Base-by-base conservation (phyloP, 2,329 filamentous ascomycete species). In the Shiraia bambusicola region DNA sequence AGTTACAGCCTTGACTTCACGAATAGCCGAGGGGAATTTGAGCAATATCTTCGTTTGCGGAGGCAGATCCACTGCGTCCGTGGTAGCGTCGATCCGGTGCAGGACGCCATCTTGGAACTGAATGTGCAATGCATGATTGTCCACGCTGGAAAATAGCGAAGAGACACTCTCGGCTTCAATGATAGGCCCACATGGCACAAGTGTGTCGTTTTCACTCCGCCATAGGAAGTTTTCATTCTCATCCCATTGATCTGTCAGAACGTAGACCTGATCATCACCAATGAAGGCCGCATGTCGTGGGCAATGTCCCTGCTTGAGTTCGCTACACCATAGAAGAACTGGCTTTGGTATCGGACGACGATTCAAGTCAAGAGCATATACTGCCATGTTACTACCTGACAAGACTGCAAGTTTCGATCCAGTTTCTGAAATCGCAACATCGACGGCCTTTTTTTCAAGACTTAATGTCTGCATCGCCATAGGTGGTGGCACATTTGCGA, bases 401-500 rank as follows among this genome's bases (percentile, higher is more conserved):
- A 96, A 73, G 7, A 94, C 79, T 3, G 83, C 88, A 61, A 97
- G 77, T 6, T 50, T 50, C 13, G 50, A 61, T 16, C 55, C 58
- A 6, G 61, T 58, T 15, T 52, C 51, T 3, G 67, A 86, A 52
- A 96, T 83, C 0, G 85, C 82, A 37, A 93, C 81, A 69, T 96
- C 90, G 13, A 88, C 71, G 2, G 82, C 78, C 38, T 84, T 83
- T 0, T 77, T 77, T 11, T 79, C 73, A 19, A 86, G 69, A 10
- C 72, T 58, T 13, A 96, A 58, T 42, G 94, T 87, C 52, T 86
- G 86, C 49, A 92, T 77, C 12, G 89, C 83, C 90, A 97, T 96
- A 1, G 93, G 93, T 19, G 93, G 93, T 16, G 93, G 93, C 3
- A 96, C 78, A 58, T 93, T 95, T 10, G 89, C 87, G 35, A 84